phyloP scores from a whole-genome alignment of 2,329 filamentous ascomycete species.

The Calonectria hawksworthii region DNA sequence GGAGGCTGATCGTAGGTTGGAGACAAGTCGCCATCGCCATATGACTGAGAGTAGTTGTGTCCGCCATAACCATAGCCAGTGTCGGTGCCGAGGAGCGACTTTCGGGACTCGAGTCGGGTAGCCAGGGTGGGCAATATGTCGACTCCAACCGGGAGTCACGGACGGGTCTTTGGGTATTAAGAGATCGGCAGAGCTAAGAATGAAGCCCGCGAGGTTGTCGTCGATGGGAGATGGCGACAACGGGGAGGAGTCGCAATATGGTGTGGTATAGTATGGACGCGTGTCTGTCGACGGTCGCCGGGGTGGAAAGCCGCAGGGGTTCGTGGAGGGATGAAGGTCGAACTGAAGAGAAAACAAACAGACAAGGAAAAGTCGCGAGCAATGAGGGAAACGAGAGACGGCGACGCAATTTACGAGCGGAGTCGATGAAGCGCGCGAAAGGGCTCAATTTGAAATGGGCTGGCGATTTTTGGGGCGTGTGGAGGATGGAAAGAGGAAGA shows the following conservation, averaged over 20 bases:
- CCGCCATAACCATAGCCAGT: conserved; percentile 54
- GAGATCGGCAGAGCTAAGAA: conserved; percentile 16
- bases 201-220: not conserved
- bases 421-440: conserved; percentile 17
- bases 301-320: conserved; percentile 9
- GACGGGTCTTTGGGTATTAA: conserved; percentile 14
- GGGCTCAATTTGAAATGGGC: not conserved
- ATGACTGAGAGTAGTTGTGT: conserved; percentile 51
- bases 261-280: conserved; percentile 16
- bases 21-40: conserved; percentile 42
- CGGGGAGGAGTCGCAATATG: not conserved
- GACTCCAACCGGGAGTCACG: conserved; percentile 56
- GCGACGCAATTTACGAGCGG: conserved; percentile 19
- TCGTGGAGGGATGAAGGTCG: not conserved
- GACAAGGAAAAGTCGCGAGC: conserved; percentile 12
- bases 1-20: conserved; percentile 37
- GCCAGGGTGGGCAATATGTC: conserved; percentile 53
- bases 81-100: conserved; percentile 56
- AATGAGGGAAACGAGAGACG: conserved; percentile 26
- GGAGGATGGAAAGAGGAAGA: conserved; percentile 22
- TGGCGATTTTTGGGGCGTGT: not conserved
- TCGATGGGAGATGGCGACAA: conserved; percentile 4
- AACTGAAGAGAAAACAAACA: not conserved
- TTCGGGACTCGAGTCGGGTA: conserved; percentile 57
- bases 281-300: conserved; percentile 18